Conservation (phyloP, 441 rosid species). For the Erodium moschatum region DNA sequence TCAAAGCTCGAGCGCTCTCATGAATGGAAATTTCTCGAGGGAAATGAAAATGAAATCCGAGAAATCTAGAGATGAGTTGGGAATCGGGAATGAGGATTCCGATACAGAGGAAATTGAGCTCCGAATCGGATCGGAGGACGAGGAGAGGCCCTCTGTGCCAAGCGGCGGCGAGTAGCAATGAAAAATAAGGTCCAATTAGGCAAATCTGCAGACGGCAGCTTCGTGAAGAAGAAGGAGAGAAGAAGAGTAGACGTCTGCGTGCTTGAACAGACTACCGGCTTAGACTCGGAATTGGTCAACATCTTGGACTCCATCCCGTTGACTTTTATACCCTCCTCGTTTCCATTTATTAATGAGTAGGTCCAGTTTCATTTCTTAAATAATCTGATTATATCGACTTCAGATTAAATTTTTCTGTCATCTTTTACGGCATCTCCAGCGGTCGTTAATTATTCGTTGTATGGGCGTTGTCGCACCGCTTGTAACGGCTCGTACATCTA, state of each 20-base stretch:
- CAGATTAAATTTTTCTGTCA: too few species aligned
- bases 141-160: background rate
- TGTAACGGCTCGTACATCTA: too few species aligned
- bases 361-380: too few species aligned
- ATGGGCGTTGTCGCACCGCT: too few species aligned
- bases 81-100: too few species aligned
- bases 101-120: too few species aligned
- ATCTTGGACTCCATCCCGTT: background rate
- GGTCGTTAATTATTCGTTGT: too few species aligned
- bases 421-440: too few species aligned
- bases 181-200: too few species aligned
- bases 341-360: too few species aligned
- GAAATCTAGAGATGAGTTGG: background rate
- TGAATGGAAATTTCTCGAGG: background rate
- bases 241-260: background rate
- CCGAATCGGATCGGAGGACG: background rate
- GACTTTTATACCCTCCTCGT: background rate
- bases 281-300: slow-evolving; percentile 5
- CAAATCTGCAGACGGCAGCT: background rate
- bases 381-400: too few species aligned
- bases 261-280: background rate
- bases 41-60: background rate
- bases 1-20: background rate
- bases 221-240: background rate
- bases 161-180: too few species aligned